phyloP scores from a whole-genome alignment of 129 eudicot species.

The Glebionis coronaria region DNA sequence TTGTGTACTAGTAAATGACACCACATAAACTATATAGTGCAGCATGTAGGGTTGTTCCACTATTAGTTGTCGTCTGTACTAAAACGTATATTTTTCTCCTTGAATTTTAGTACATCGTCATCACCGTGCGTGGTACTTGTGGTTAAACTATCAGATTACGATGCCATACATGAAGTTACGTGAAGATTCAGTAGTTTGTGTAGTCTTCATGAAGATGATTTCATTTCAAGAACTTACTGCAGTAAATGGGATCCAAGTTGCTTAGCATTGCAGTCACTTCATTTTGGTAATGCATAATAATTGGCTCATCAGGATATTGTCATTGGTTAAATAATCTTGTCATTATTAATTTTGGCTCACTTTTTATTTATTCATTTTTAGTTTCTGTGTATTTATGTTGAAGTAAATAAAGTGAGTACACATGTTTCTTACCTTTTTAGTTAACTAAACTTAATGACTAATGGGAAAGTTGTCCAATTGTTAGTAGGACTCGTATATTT shows the following conservation, averaged over 20 bases:
- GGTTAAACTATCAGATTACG: constrained; percentile 9
- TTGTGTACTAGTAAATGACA: constrained; percentile 25
- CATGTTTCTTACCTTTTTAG: not conserved
- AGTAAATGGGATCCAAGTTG: constrained; percentile 21
- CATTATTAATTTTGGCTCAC: not conserved
- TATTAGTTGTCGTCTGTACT: constrained; percentile 34
- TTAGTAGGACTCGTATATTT: not conserved
- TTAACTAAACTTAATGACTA: too few species aligned
- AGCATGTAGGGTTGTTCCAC: constrained; percentile 27
- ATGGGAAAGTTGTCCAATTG: not conserved
- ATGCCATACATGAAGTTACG: not conserved
- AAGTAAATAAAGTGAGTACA: not conserved
- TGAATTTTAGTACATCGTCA: constrained; percentile 11
- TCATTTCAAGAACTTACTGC: constrained; percentile 1
- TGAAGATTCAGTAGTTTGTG: not conserved
- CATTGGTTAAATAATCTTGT: not conserved
- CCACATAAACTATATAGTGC: constrained; percentile 32
- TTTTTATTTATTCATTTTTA: not conserved
- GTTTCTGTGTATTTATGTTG: too few species aligned
- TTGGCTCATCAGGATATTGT: constrained; percentile 6
- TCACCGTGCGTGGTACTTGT: not conserved
- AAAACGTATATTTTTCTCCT: not conserved
- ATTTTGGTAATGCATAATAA: not conserved
- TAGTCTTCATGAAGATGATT: not conserved
- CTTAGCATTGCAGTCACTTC: constrained; percentile 13